Percentiles rank a stretch among this genome's conserved stretches.
phyloP scores from a whole-genome alignment of 371 early-diverging fungal genomes.

The Rhizopus delemar region DNA sequence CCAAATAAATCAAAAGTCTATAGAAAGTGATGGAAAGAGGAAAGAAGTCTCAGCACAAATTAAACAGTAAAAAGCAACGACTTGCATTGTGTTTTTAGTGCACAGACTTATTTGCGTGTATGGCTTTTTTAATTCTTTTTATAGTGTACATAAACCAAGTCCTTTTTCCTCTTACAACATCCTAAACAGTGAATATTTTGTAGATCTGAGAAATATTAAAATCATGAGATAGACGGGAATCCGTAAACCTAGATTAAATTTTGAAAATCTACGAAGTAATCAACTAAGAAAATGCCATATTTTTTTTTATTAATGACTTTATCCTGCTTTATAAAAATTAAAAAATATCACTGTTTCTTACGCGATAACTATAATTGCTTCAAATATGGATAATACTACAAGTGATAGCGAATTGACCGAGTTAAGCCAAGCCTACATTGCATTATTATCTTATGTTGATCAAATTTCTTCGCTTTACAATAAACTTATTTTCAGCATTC shows the following conservation, averaged over 20 bases:
- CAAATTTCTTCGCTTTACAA: slow-evolving; percentile 10
- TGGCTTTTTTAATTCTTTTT: too few species aligned
- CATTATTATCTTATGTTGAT: background rate
- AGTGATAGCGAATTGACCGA: slow-evolving; percentile 49
- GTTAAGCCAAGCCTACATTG: slow-evolving; percentile 35
- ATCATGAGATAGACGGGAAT: slow-evolving; percentile 79
- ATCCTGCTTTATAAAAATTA: slow-evolving; percentile 47
- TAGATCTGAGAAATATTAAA: slow-evolving; percentile 74
- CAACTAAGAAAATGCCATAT: background rate
- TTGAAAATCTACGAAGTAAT: slow-evolving; percentile 27
- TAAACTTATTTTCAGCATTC: slow-evolving; percentile 21
- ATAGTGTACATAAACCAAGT: background rate
- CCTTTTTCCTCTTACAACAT: slow-evolving; percentile 62
- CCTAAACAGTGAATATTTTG: slow-evolving; percentile 70
- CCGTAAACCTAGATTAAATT: slow-evolving; percentile 36
- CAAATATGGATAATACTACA: slow-evolving; percentile 52
- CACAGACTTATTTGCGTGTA: slow-evolving; percentile 55
- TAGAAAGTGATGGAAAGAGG: too few species aligned
- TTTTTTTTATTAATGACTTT: background rate
- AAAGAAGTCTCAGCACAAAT: too few species aligned
- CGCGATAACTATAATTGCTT: slow-evolving; percentile 70
- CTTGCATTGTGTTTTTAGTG: slow-evolving; percentile 88
- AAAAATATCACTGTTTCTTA: slow-evolving; percentile 66
- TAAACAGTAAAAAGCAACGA: slow-evolving; percentile 69
- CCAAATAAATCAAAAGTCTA: too few species aligned